phyloP scores from a whole-genome alignment of 2,329 filamentous ascomycete species.

The Pseudogymnoascus sp. region DNA sequence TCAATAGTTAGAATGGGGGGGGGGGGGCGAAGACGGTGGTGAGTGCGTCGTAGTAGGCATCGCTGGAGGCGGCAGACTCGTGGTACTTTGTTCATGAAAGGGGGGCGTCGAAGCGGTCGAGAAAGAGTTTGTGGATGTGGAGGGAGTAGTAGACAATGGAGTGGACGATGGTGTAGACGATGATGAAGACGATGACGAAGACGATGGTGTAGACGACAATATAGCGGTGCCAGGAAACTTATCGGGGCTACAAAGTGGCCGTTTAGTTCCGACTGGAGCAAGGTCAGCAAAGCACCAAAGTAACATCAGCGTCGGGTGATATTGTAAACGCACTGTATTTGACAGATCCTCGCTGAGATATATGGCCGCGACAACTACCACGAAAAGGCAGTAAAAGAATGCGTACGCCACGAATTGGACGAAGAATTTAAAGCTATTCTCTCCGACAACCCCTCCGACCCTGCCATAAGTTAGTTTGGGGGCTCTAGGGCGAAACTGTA shows the following conservation, averaged over 20 bases:
- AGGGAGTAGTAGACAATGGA: not conserved
- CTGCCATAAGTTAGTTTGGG: slow-evolving; percentile 29
- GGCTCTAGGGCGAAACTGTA: not conserved
- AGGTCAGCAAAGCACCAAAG: not conserved
- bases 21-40: no score
- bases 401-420: slow-evolving; percentile 77
- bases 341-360: slow-evolving; percentile 46
- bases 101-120: not conserved
- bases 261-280: slow-evolving; percentile 32
- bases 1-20: slow-evolving; percentile 13
- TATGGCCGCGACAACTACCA: slow-evolving; percentile 57
- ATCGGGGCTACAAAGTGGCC: slow-evolving; percentile 43
- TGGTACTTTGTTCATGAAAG: not conserved
- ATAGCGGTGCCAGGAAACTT: not conserved
- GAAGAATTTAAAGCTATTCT: slow-evolving; percentile 88
- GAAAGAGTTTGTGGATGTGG: not conserved
- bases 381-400: slow-evolving; percentile 56
- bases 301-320: not conserved
- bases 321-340: not conserved
- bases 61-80: not conserved
- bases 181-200: no score
- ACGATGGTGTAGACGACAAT: no score
- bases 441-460: slow-evolving; percentile 88
- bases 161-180: no score
- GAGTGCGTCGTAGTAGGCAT: no score